Conservation (phyloP, 371 early-diverging fungal species). For the Lichtheimia ramosa region DNA sequence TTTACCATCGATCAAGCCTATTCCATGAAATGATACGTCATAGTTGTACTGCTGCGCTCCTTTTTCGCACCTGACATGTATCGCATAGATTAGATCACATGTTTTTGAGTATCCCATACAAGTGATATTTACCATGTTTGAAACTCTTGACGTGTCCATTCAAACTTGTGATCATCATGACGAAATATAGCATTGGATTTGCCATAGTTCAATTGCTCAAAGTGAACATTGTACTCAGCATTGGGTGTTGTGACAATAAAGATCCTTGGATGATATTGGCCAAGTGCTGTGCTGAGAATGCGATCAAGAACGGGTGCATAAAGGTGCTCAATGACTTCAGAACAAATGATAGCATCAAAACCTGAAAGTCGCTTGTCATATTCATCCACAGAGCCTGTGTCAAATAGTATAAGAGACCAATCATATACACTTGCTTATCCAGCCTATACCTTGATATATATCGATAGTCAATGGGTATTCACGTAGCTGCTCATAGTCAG, state of each 20-base stretch:
- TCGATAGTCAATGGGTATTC: conserved; percentile 46
- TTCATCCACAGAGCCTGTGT: conserved; percentile 48
- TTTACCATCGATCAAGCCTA: conserved; percentile 57
- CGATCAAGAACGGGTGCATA: conserved; percentile 49
- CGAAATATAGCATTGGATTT: conserved; percentile 65
- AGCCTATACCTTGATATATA: conserved; percentile 55
- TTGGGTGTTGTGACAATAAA: conserved; percentile 81
- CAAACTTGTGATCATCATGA: conserved; percentile 90
- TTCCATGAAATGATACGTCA: conserved; percentile 63
- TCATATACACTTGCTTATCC: neutral
- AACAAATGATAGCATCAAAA: conserved; percentile 64
- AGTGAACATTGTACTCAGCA: conserved; percentile 87
- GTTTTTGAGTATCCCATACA: neutral
- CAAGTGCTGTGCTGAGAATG: conserved; percentile 65
- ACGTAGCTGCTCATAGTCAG: conserved; percentile 52
- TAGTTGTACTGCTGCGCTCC: conserved; percentile 69
- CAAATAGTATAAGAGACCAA: no score
- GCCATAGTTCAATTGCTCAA: conserved; percentile 76
- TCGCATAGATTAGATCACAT: neutral
- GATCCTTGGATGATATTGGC: conserved; percentile 62
- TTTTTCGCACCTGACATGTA: conserved; percentile 37
- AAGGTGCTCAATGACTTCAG: conserved; percentile 84
- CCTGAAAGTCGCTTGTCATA: conserved; percentile 42
- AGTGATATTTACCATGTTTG: conserved; percentile 62
- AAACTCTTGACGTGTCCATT: conserved; percentile 90